These are phyloP conservation scores for Hevea brasiliensis DNA, from an alignment of 345 rosid genomes.

Conservation along the genomic window DNA sequence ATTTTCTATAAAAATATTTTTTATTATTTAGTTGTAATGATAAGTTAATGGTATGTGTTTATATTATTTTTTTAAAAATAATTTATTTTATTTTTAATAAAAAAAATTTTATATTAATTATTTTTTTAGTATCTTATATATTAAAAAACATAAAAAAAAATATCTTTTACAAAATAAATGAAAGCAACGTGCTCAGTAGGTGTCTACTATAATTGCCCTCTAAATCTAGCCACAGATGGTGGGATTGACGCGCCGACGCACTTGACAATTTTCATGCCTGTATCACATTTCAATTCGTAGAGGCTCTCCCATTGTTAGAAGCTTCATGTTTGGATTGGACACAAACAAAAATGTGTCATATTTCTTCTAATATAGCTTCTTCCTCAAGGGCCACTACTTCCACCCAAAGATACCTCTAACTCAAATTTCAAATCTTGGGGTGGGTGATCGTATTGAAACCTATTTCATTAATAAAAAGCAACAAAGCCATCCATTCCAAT, in stretches of 20 bases:
- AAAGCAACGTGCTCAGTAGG: no score
- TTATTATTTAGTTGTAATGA: no score
- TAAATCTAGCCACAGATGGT: not conserved
- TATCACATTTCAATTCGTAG: constrained; percentile 1
- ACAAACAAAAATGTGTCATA: not conserved
- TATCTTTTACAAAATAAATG: no score
- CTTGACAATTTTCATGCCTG: not conserved
- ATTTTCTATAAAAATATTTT: no score
- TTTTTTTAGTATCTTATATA: no score
- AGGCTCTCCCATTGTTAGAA: not conserved
- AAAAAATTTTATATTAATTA: no score
- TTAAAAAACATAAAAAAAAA: no score
- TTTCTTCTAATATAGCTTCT: constrained; percentile 5
- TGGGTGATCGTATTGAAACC: not conserved
- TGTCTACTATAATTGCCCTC: not conserved
- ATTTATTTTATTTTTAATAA: no score
- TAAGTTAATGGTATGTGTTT: no score
- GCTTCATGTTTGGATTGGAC: not conserved
- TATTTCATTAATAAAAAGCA: not conserved
- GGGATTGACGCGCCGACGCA: constrained; percentile 18
- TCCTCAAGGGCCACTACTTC: constrained; percentile 3
- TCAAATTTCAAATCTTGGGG: not conserved
- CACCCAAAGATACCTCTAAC: not conserved
- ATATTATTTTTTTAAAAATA: no score
- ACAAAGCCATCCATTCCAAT: not conserved